Evolutionary conservation across 73 alveolate species (phyloP), one percentile per base, ranked within the genome.

Genomic region (Urostyla sp.): DNA sequence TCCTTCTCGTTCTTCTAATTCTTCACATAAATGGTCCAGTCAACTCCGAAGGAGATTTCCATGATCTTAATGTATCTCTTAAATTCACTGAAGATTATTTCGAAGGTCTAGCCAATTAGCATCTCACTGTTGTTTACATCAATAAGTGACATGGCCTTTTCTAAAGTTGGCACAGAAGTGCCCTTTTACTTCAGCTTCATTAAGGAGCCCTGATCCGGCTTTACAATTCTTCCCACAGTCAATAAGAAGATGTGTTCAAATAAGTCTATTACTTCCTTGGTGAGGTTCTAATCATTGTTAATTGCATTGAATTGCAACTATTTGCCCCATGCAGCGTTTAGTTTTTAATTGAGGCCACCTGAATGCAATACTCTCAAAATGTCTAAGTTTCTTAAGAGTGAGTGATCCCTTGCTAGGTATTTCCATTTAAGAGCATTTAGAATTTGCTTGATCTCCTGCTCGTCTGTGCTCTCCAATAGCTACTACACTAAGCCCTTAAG

Each of bases 341-440:
- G 27, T 32, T 56, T 77, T 45, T 61, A 63, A 50, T 86, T 60
- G 36, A 60, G 75, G 45, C 51, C 72, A 16, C 94, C 94, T 30
- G 52, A 74, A 54, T 72, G 75, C 8, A 86, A 75, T 1, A 82
- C 76, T 28, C 69, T 56, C 78, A 86, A 77, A 35, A 86, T 67
- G 23, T 57, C 66, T 2, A 72, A 72, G 26, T 35, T 18, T 18
- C 40, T 32, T 23, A 86, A 72, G 49, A 55, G 18, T 18, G 43
- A 27, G 36, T 86, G 90, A 55, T 86, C 94, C 34, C 79, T 63
- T 0, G 90, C 94, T 10, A 81, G n/a, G 61, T 35, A 86, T 40
- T 86, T 84, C 94, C 94, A 86, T 45, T 78, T 86, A 55, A 84
- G 78, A 7, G 86, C 69, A 48, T 86, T 77, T 10, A 86, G 67